These are phyloP conservation scores for Aspergillus sclerotialis DNA, from an alignment of 2,329 filamentous ascomycete genomes.

Conservation along the genomic window DNA sequence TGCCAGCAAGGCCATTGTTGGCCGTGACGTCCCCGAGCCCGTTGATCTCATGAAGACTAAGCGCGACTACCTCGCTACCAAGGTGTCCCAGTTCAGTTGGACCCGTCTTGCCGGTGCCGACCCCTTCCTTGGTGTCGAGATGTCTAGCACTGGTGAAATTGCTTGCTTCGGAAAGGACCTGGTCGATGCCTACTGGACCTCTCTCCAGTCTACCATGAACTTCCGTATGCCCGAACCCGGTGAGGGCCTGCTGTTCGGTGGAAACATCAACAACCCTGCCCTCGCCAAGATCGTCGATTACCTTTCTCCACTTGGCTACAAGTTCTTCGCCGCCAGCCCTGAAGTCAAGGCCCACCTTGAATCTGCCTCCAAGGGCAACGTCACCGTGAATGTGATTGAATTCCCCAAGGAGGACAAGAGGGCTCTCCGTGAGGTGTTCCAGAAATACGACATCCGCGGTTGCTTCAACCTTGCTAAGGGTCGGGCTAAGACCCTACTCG, in stretches of 20 bases:
- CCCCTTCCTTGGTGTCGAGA: slow-evolving; percentile 95
- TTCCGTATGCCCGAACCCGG: slow-evolving; percentile 93
- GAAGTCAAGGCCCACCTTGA: slow-evolving; percentile 81
- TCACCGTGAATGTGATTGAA: slow-evolving; percentile 81
- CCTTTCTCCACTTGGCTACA: slow-evolving; percentile 84
- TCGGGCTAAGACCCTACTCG: slow-evolving; percentile 73
- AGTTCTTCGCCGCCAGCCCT: slow-evolving; percentile 77
- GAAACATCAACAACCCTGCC: slow-evolving; percentile 64
- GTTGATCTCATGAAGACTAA: slow-evolving; percentile 82
- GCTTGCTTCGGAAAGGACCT: slow-evolving; percentile 97
- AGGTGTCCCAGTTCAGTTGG: slow-evolving; percentile 99
- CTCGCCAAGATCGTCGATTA: slow-evolving; percentile 78
- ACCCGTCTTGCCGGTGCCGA: slow-evolving; percentile 95
- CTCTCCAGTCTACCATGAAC: slow-evolving; percentile 96
- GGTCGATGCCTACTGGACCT: slow-evolving; percentile 95
- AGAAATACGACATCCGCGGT: slow-evolving; percentile 93
- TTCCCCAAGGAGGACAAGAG: slow-evolving; percentile 97
- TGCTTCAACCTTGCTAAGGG: slow-evolving; percentile 89
- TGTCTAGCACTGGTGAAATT: slow-evolving; percentile 95
- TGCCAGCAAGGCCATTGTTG: slow-evolving; percentile 85
- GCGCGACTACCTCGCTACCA: slow-evolving; percentile 90
- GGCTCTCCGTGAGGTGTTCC: slow-evolving; percentile 85
- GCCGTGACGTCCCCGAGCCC: slow-evolving; percentile 74
- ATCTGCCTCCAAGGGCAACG: slow-evolving; percentile 56
- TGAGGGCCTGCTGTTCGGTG: slow-evolving; percentile 91